Conservation (phyloP, 345 rosid species). For the Populus pruinosa region DNA sequence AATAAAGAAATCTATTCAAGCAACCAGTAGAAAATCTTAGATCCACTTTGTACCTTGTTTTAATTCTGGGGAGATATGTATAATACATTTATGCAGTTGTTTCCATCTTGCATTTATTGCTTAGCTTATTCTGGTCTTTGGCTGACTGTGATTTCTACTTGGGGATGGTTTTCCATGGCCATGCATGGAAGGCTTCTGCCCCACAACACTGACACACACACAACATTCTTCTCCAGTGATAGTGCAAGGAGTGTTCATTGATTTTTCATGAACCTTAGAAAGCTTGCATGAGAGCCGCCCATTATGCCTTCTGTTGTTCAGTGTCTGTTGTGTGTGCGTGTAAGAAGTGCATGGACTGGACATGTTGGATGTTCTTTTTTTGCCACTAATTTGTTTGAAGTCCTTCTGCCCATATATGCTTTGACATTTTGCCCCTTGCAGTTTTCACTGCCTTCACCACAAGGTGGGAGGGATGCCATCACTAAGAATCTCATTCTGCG, state of each 20-base stretch:
- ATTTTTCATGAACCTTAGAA: background rate
- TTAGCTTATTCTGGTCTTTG: background rate
- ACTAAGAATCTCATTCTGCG: slow-evolving; percentile 71
- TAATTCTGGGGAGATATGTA: background rate
- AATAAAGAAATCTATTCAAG: background rate
- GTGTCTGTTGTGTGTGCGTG: background rate
- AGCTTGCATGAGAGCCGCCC: background rate
- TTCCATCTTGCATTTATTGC: background rate
- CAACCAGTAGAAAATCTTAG: background rate
- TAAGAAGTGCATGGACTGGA: background rate
- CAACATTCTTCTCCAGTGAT: too few relatives aligned
- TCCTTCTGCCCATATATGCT: background rate
- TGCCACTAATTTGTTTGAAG: background rate
- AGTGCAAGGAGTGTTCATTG: too few relatives aligned
- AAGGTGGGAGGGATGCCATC: slow-evolving; percentile 91
- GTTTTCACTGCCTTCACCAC: slow-evolving; percentile 85
- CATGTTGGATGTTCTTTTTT: background rate
- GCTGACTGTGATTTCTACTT: background rate
- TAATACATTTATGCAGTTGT: background rate
- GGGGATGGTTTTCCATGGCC: background rate
- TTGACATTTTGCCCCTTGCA: slow-evolving; percentile 29
- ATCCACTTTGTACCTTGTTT: background rate
- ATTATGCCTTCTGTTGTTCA: background rate
- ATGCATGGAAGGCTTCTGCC: background rate
- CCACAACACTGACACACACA: too few relatives aligned